Base-by-base conservation (phyloP, 768 basidiomycete species). In the Leccinum boreale region DNA sequence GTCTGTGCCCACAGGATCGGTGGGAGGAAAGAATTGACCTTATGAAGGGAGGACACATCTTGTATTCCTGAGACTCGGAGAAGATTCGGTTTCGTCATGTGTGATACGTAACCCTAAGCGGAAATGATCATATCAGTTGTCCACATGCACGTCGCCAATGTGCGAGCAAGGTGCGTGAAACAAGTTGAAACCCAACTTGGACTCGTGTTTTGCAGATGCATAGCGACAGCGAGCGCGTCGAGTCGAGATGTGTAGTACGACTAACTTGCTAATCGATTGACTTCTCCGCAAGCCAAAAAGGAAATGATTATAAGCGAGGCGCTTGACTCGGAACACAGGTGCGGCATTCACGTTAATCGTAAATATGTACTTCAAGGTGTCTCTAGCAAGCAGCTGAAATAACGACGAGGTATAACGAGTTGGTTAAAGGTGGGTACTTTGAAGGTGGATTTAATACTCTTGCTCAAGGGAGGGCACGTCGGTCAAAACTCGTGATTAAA, bases 401-500 rank as follows among this genome's bases (percentile, higher is more conserved):
- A 44, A 21, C 15, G 7, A 26, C 46, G 15, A 47, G 46, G 46
- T 47, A 47, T 47, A 9, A 23, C 14, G 39, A 39, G 53, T 14
- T 42, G 10, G 42, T 46, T 55, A 56, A 58, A 42, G 23, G 36
- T 49, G 58, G 61, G 65, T 64, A 58, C 55, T 55, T 50, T 56
- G 28, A 36, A 55, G 42, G 42, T 49, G 45, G 21, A 31, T 53
- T 39, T n/a, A 1, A 10, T 2, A 26, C 28, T 19, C 15, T 28
- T 29, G 50, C 26, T 44, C 31, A 15, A 36, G 35, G 49, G 29
- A 58, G 45, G 29, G 47, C 24, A 48, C 11, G 26, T 47, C 17
- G 24, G 14, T 71, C 74, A 90, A 62, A 90, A 85, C 66, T 90
- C 78, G 63, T 91, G 89, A 50, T 73, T 77, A 65, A 91, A 85